phyloP scores from a whole-genome alignment of 83 land plant species.

The Diphasiastrum complanatum region DNA sequence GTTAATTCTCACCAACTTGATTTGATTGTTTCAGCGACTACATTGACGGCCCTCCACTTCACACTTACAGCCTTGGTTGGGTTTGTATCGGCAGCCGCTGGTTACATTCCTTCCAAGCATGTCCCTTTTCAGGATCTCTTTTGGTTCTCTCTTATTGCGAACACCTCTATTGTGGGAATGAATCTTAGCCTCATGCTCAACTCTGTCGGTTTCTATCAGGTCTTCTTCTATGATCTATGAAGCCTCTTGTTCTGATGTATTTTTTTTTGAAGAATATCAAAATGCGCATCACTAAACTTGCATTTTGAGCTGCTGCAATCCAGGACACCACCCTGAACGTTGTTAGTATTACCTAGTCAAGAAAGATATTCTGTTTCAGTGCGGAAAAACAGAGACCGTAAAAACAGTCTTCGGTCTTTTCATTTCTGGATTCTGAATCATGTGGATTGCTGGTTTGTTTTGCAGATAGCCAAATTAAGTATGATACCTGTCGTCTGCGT shows the following conservation, averaged over 20 bases:
- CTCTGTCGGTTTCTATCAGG: constrained; percentile 41
- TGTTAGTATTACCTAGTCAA: no score
- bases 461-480: constrained; percentile 47
- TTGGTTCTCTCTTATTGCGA: constrained; percentile 38
- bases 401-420: neutral
- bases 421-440: neutral
- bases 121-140: constrained; percentile 50
- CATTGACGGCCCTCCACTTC: constrained; percentile 54
- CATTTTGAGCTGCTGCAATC: neutral
- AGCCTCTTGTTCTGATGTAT: neutral
- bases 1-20: neutral
- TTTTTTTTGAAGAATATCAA: neutral
- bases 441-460: neutral
- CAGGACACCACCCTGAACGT: no score
- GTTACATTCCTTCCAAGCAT: constrained; percentile 29
- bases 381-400: no score
- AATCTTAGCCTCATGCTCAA: constrained; percentile 45
- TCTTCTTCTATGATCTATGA: neutral
- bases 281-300: neutral
- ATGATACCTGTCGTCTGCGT: constrained; percentile 49
- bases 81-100: constrained; percentile 25
- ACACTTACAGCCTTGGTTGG: constrained; percentile 45
- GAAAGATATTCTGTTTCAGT: no score
- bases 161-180: constrained; percentile 40
- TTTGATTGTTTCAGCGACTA: constrained; percentile 38